These are phyloP conservation scores for Straminergon stramineum DNA, from an alignment of 225 moss, liverwort and hornwort species.

Conservation along the genomic window DNA sequence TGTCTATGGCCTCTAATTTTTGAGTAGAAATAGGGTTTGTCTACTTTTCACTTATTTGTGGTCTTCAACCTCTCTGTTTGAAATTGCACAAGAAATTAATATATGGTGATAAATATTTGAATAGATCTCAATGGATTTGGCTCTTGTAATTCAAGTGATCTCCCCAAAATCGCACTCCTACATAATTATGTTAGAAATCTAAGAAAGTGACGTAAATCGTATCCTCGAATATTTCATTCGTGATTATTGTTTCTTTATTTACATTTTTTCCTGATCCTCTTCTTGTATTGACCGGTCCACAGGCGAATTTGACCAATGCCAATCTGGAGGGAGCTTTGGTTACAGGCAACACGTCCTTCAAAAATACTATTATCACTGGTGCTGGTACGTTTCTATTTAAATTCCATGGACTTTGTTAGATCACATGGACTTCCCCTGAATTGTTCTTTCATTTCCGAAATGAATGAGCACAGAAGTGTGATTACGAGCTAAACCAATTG, in stretches of 20 bases:
- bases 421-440: background rate
- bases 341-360: constrained; percentile 97
- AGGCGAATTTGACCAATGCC: constrained; percentile 97
- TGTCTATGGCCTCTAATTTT: background rate
- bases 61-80: background rate
- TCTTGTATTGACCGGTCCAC: background rate
- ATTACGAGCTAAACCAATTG: background rate
- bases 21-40: background rate
- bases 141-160: background rate
- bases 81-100: background rate
- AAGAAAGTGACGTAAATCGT: background rate
- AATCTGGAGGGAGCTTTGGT: constrained; percentile 90
- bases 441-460: background rate
- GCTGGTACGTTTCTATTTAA: constrained; percentile 43
- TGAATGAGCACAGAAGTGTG: background rate
- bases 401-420: background rate
- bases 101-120: background rate
- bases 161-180: background rate
- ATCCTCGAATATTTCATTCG: background rate
- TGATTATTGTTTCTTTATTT: background rate
- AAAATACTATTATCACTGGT: constrained; percentile 78
- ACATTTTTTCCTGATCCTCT: background rate
- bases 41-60: background rate
- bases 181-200: background rate
- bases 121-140: background rate